Base-by-base conservation (phyloP, 2,329 filamentous ascomycete species). In the Penicillium digitatum region DNA sequence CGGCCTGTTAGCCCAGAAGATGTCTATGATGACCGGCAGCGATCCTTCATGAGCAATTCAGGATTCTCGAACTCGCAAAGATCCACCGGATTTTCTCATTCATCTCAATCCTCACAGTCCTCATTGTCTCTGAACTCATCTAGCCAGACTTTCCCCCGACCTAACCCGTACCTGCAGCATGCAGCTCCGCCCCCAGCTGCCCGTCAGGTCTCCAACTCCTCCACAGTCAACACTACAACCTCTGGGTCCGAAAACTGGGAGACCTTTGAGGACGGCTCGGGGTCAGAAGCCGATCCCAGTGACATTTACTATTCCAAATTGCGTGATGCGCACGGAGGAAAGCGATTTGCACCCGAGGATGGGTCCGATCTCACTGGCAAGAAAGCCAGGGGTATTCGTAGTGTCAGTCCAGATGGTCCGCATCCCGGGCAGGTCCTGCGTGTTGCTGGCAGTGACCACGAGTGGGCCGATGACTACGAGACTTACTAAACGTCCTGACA, bases 161-260 rank as follows among this genome's bases (percentile, higher is more conserved):
- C 66, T 22, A 73, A 74, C 53, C 67, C 71, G 27, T 74, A 74
- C 39, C 52, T 74, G 49, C 65, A 68, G 24, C 70, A 68, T 18
- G 63, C 67, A 12, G 70, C 72, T 5, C 71, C 73, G n/a, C 70
- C 72, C 5, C 71, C 72, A 18, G 69, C 71, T 24, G 80, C 77
- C 58, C 80, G 90, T 45, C 89, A 93, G 64, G 86, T 87, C 16
- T 90, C 87, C 7, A 85, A 85, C 61, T 87, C 87, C 1, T 92
- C 89, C 2, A 77, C 77, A 2, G 75, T 78, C 22, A 77, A 76
- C n/a, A 90, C 88, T 1, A 81, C 81, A 22, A 81, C 88, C 26
- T 90, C 89, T 5, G 90, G 89, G 1, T 95, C 90, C 3, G 93
- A 97, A 74, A 97, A 97, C 72, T 97, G 93, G 93, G 93, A 97